Evolutionary conservation across 371 early-diverging fungal genomes (phyloP), one percentile per base, ranked within the genome.

Genomic region (Mucor velutinosus): DNA sequence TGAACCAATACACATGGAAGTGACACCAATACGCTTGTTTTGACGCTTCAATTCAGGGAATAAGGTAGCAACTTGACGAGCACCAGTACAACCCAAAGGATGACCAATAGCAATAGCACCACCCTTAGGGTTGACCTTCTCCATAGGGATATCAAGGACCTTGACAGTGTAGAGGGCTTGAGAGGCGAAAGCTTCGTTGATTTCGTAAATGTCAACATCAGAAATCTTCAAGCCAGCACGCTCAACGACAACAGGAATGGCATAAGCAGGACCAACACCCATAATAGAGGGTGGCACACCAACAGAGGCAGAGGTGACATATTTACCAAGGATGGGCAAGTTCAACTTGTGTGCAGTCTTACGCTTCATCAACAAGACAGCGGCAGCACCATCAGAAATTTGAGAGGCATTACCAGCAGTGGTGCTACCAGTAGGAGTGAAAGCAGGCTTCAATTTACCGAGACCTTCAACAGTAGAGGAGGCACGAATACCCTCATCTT

Each of bases 171-270:
- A 97, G 64, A 97, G 88, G n/a, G 96, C 94, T 84, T 99, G 99
- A 69, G 98, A 97, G 32, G 99, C 99, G 81, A 99, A 99, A 32
- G 99, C 99, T 84, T 99, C 99, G 87, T 99, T 99, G 73, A 97
- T 89, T 83, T 95, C 95, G 62, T 84, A 86, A 47, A 94, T 73
- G 69, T 80, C 79, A 25, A 99, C 86, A 77, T 99, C 96, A 62
- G 87, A 78, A 61, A 93, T 68, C 39, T 78, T 77, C 61, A 99
- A 77, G 10, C 95, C 94, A 60, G 95, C 93, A 80, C 94, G 90
- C 73, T 92, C 83, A 68, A 94, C 84, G 29, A 92, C 97, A 0
- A 86, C 89, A 33, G 99, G 99, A 76, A 98, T 97, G 58, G 98
- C 97, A 69, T 86, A 89, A 33, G 95, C 97, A n/a, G 97, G 97